Evolutionary conservation across 208 protist genomes (phyloP).

Genomic region (Leishmania martiniquensis): DNA sequence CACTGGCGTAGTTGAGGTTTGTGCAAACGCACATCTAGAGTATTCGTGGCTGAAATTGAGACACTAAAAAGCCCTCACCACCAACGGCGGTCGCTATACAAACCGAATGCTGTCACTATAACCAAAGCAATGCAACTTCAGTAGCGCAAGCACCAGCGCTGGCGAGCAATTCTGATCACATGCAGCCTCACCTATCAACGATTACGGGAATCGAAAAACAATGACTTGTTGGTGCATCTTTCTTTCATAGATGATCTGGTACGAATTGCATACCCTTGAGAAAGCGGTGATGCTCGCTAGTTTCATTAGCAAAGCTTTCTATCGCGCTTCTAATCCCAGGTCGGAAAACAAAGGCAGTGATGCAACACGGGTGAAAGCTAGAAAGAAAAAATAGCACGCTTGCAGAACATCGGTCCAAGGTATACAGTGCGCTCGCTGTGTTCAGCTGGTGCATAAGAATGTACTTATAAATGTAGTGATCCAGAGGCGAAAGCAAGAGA

Average conservation of each 20-base stretch:
- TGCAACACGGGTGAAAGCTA: not conserved
- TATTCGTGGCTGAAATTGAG: not conserved
- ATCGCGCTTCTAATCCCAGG: not conserved
- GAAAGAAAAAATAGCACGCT: not conserved
- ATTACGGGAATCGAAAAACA: not conserved
- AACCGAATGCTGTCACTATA: not conserved
- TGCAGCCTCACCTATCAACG: not conserved
- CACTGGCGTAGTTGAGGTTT: not conserved
- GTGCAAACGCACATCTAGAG: not conserved
- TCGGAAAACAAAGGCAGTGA: not conserved
- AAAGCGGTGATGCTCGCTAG: not conserved
- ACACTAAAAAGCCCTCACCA: not conserved
- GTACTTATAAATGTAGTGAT: not conserved
- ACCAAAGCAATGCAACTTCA: not conserved
- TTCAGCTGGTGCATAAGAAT: not conserved
- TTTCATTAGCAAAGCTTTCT: not conserved
- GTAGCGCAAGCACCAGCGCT: not conserved
- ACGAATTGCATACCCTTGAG: not conserved
- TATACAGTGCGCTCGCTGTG: not conserved
- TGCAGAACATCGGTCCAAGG: slow-evolving; percentile 3
- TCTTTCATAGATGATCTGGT: not conserved
- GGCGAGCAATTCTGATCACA: not conserved
- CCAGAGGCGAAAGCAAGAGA: not conserved
- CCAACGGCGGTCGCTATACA: not conserved
- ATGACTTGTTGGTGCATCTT: not conserved